These are phyloP conservation scores for Hericium erinaceus DNA, from an alignment of 768 basidiomycete genomes.

Conservation along the genomic window DNA sequence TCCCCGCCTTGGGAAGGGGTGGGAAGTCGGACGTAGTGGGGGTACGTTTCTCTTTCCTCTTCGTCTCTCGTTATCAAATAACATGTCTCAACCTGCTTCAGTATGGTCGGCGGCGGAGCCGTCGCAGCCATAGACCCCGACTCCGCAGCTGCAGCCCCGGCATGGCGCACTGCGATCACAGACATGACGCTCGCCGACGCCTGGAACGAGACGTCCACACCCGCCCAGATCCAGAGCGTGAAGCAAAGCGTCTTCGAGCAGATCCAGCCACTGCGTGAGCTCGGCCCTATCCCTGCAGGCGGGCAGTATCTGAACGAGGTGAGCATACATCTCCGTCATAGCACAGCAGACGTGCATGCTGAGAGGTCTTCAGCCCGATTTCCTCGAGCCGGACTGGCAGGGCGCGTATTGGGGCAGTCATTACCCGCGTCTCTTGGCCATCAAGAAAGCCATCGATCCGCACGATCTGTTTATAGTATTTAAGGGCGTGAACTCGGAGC, in stretches of 20 bases:
- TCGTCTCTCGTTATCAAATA: background rate
- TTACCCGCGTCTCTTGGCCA: conserved; percentile 11
- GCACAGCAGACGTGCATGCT: background rate
- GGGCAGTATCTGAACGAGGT: conserved; percentile 1
- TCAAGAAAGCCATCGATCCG: conserved; percentile 10
- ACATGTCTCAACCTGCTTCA: conserved; percentile 9
- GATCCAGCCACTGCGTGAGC: background rate
- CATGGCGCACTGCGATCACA: conserved; percentile 27
- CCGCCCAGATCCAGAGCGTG: background rate
- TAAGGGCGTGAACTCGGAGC: background rate
- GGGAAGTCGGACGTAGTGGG: too few species aligned
- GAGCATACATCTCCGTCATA: background rate
- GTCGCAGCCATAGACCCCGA: conserved; percentile 29
- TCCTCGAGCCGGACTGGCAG: conserved; percentile 7
- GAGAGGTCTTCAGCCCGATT: background rate
- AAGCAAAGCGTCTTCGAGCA: background rate
- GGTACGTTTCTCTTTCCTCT: too few species aligned
- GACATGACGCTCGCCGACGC: background rate
- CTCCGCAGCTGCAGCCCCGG: conserved; percentile 35
- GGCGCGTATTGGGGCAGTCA: conserved; percentile 11
- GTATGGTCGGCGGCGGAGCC: conserved; percentile 35
- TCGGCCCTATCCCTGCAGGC: background rate
- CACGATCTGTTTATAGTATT: conserved; percentile 2
- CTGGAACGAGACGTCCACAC: background rate
- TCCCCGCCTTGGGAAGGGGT: too few species aligned